Evolutionary conservation across 768 basidiomycete genomes (phyloP).

Genomic region (Hygrophorus pudorinus): DNA sequence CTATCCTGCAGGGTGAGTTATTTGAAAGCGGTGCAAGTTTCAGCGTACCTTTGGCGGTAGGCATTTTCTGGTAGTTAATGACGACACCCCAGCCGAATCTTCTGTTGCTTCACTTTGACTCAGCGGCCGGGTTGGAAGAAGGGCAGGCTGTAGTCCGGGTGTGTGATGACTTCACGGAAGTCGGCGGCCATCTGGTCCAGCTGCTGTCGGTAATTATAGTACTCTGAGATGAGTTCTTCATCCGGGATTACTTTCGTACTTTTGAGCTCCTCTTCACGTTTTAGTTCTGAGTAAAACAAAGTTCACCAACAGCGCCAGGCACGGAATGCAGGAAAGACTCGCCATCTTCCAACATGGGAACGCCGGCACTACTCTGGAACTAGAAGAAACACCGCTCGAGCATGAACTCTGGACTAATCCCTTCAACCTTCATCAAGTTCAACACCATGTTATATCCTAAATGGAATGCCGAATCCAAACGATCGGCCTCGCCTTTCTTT

Average conservation of each 20-base stretch:
- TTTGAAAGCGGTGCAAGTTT: neutral
- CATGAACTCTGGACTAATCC: slow-evolving; percentile 97
- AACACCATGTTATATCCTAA: slow-evolving; percentile 99
- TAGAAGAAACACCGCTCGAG: slow-evolving; percentile 96
- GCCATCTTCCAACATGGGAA: slow-evolving; percentile 82
- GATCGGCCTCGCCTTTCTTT: slow-evolving; percentile 97
- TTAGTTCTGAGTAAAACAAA: slow-evolving; percentile 48
- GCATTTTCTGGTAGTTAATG: slow-evolving; percentile 85
- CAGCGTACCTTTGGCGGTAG: slow-evolving; percentile 64
- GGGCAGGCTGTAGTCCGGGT: slow-evolving; percentile 89
- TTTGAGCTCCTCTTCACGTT: slow-evolving; percentile 56
- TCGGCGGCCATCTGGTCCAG: slow-evolving; percentile 83
- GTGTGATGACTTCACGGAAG: slow-evolving; percentile 87
- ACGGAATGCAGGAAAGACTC: slow-evolving; percentile 16
- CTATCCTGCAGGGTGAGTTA: slow-evolving; percentile 36
- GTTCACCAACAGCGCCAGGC: slow-evolving; percentile 18
- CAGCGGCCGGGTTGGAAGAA: slow-evolving; percentile 89
- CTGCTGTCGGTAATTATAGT: slow-evolving; percentile 90
- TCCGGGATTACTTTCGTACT: slow-evolving; percentile 67
- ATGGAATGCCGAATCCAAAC: slow-evolving; percentile 96
- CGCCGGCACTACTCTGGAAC: slow-evolving; percentile 91
- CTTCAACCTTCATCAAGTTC: slow-evolving; percentile 97
- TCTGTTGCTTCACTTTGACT: slow-evolving; percentile 82
- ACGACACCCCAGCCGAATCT: slow-evolving; percentile 95
- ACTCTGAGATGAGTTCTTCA: slow-evolving; percentile 79